A percentile compares a stretch with the other conserved stretches of the same genome.
phyloP scores from a whole-genome alignment of 441 rosid genomes.

The Codiaeum variegatum region DNA sequence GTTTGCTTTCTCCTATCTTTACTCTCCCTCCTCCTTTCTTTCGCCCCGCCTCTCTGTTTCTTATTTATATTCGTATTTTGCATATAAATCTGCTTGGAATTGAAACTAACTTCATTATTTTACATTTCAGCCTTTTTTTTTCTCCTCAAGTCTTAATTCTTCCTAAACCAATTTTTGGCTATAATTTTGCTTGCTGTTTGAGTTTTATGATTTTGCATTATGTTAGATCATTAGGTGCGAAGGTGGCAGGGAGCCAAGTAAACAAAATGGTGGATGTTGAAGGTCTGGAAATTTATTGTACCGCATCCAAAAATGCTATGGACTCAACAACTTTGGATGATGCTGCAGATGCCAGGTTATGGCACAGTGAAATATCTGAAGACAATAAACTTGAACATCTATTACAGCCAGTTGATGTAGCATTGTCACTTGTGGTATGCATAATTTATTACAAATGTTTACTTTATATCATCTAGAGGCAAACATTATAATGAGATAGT shows the following conservation, averaged over 20 bases:
- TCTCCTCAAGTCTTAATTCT: background rate
- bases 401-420: constrained; percentile 57
- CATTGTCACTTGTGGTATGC: constrained; percentile 67
- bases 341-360: constrained; percentile 33
- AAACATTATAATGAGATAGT: background rate
- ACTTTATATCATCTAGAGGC: background rate
- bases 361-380: constrained; percentile 39
- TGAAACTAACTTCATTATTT: background rate
- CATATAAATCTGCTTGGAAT: constrained; percentile 2
- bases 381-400: constrained; percentile 45
- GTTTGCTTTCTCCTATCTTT: background rate
- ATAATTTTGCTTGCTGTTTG: background rate
- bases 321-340: constrained; percentile 35
- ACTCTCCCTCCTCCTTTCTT: background rate
- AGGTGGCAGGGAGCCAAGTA: constrained; percentile 60
- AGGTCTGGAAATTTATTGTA: constrained; percentile 77
- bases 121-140: background rate
- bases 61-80: background rate
- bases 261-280: constrained; percentile 63
- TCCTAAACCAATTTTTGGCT: background rate
- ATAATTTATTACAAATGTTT: background rate
- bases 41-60: background rate
- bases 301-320: constrained; percentile 37
- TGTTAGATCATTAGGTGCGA: constrained; percentile 43
- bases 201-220: constrained; percentile 1